Evolutionary conservation across 2,329 filamentous ascomycete genomes (phyloP).

Genomic region (Colletotrichum paranaense): DNA sequence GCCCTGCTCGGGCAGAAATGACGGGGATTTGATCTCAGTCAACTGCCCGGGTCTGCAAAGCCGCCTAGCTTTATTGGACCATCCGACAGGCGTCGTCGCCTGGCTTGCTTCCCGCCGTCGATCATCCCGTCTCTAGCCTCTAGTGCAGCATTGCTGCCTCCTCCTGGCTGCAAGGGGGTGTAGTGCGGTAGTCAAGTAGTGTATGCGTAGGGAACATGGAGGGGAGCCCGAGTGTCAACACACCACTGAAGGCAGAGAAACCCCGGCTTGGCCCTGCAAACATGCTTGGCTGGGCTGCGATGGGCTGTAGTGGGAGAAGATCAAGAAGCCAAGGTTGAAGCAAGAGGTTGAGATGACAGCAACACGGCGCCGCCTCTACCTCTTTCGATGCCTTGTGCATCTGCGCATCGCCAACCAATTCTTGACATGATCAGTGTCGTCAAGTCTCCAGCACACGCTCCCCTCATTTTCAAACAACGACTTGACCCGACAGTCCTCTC

Average conservation of each 20-base stretch:
- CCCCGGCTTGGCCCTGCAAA: slow-evolving; percentile 10
- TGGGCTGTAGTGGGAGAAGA: neutral
- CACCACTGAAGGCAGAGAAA: slow-evolving; percentile 18
- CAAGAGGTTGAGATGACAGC: neutral
- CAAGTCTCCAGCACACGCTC: neutral
- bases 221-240: slow-evolving; percentile 2
- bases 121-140: slow-evolving; percentile 32
- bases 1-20: slow-evolving; percentile 22
- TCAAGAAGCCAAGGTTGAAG: neutral
- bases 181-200: neutral
- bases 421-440: neutral
- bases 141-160: slow-evolving; percentile 19
- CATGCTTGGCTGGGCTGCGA: neutral
- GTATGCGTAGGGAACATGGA: neutral
- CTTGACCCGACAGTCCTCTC: slow-evolving; percentile 13
- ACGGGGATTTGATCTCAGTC: slow-evolving; percentile 28
- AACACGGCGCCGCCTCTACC: neutral
- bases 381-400: neutral
- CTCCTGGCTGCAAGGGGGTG: slow-evolving; percentile 33
- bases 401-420: neutral
- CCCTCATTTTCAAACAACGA: slow-evolving; percentile 4
- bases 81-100: slow-evolving; percentile 30
- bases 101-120: slow-evolving; percentile 31
- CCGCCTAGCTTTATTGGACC: slow-evolving; percentile 32
- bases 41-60: slow-evolving; percentile 28